Evolutionary conservation across 2,329 filamentous ascomycete genomes (phyloP).

Genomic region (Paecilomyces sp.): DNA sequence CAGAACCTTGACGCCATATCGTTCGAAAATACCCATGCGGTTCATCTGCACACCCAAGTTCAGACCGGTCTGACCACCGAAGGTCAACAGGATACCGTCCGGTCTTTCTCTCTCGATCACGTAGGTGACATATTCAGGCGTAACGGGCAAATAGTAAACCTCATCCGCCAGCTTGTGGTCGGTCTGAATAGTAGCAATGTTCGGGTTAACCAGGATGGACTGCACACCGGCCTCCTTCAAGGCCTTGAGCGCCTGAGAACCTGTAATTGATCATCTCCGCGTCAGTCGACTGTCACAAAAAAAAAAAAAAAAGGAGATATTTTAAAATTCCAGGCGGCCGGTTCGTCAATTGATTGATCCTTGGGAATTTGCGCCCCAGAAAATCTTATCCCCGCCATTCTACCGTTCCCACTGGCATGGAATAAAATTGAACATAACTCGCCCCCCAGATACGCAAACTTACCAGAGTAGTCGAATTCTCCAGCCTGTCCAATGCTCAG

Average conservation of each 20-base stretch:
- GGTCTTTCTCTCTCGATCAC: conserved; percentile 94
- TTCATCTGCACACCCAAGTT: conserved; percentile 98
- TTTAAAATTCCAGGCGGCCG: neutral
- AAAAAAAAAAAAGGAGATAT: neutral
- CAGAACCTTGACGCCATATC: conserved; percentile 90
- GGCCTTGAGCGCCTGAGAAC: conserved; percentile 92
- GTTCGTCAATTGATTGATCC: neutral
- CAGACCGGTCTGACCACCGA: conserved; percentile 93
- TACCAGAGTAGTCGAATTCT: conserved; percentile 98
- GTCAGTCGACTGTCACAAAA: conserved; percentile 11
- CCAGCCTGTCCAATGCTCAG: conserved; percentile 95
- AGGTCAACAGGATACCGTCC: conserved; percentile 94
- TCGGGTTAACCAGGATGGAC: conserved; percentile 93
- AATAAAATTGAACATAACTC: neutral
- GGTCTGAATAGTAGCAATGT: conserved; percentile 97
- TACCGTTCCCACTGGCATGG: neutral
- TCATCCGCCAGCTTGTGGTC: conserved; percentile 94
- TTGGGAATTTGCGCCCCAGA: neutral
- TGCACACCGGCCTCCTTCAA: conserved; percentile 89
- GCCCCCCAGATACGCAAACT: conserved; percentile 26
- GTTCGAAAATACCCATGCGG: conserved; percentile 88
- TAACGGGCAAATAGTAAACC: conserved; percentile 97
- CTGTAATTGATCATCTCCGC: conserved; percentile 39
- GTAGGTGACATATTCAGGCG: conserved; percentile 93
- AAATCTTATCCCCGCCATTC: neutral